Conservation (phyloP, 345 rosid species). For the Melaleuca quinquenervia region DNA sequence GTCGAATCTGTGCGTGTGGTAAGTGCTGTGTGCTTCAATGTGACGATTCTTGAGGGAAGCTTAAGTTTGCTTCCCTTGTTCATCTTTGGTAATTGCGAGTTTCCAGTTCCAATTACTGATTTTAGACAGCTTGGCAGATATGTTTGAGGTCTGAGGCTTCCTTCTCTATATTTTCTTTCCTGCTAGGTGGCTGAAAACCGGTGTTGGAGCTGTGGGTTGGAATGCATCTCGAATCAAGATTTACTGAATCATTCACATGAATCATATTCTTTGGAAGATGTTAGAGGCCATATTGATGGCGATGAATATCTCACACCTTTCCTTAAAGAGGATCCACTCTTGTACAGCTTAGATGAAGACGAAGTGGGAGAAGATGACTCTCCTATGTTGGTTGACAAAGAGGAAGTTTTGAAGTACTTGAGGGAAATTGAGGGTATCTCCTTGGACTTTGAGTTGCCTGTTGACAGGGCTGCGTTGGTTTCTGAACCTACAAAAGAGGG, state of each 20-base stretch:
- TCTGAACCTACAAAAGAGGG: slow-evolving; percentile 5
- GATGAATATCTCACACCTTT: slow-evolving; percentile 71
- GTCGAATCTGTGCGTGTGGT: not conserved
- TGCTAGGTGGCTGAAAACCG: slow-evolving; percentile 64
- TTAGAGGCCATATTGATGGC: slow-evolving; percentile 31
- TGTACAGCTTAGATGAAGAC: slow-evolving; percentile 66
- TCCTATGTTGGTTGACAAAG: slow-evolving; percentile 25
- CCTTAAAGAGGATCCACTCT: slow-evolving; percentile 66
- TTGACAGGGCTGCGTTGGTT: slow-evolving; percentile 9
- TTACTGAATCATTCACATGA: slow-evolving; percentile 38
- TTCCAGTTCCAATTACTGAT: not conserved
- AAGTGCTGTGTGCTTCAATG: not conserved
- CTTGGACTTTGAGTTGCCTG: slow-evolving; percentile 20
- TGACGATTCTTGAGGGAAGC: not conserved
- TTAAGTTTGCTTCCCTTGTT: not conserved
- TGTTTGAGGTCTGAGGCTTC: not conserved
- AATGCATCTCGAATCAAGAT: slow-evolving; percentile 26
- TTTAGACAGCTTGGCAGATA: not conserved
- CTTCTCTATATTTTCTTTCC: not conserved
- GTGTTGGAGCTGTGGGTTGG: slow-evolving; percentile 59
- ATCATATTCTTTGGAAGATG: slow-evolving; percentile 14
- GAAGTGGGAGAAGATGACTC: slow-evolving; percentile 59
- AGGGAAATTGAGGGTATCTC: slow-evolving; percentile 26
- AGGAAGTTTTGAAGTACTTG: slow-evolving; percentile 36
- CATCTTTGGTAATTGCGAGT: not conserved